Conservation (phyloP, 495 filamentous ascomycete species). For the Podospora pseudoanserina region DNA sequence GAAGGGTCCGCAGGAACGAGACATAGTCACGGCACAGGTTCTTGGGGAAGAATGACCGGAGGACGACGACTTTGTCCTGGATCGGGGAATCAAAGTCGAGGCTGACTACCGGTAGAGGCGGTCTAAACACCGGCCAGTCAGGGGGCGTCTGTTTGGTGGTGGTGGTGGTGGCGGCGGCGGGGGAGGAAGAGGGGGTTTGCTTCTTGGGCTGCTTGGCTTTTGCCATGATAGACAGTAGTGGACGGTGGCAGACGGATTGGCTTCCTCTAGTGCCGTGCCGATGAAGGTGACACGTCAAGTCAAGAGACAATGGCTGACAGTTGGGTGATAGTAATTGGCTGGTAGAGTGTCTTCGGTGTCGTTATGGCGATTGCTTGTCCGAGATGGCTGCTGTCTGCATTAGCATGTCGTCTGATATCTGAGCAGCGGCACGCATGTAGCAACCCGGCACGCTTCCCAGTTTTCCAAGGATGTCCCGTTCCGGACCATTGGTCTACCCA, state of each 20-base stretch:
- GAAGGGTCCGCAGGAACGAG: constrained; percentile 68
- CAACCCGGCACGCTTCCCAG: neutral
- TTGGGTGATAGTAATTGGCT: no score
- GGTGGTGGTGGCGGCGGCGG: constrained; percentile 1
- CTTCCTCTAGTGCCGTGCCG: no score
- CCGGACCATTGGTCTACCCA: neutral
- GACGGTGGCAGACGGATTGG: no score
- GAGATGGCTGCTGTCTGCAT: neutral
- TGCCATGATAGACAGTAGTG: constrained; percentile 18
- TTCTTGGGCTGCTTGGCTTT: constrained; percentile 29
- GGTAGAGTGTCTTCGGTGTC: neutral
- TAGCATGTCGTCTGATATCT: neutral
- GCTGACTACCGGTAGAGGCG: constrained; percentile 63
- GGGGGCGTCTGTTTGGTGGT: constrained; percentile 33
- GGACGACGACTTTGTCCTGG: constrained; percentile 65
- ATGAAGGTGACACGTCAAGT: neutral
- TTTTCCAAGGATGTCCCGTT: neutral
- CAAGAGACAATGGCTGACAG: neutral
- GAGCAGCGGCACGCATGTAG: neutral
- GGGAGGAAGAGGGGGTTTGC: constrained; percentile 2
- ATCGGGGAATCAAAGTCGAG: constrained; percentile 56
- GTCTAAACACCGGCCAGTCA: constrained; percentile 76
- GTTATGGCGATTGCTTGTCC: neutral
- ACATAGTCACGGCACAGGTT: constrained; percentile 78
- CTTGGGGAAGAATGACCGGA: constrained; percentile 75